phyloP scores from a whole-genome alignment of 2,329 filamentous ascomycete species.

The Didymella lethalis region DNA sequence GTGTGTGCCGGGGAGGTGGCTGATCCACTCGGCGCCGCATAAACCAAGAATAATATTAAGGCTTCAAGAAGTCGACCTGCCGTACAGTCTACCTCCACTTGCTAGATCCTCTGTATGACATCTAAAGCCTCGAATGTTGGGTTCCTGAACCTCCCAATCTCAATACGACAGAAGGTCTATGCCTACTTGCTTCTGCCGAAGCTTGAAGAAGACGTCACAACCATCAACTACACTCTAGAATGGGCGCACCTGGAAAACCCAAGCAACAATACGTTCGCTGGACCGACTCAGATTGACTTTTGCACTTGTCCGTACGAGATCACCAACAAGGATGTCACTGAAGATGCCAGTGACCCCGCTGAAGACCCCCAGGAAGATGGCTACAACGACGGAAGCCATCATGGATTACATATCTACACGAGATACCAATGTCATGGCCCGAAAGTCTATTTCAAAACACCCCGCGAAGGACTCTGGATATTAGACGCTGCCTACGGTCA shows the following conservation, averaged over 20 bases:
- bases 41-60: not conserved
- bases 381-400: not conserved
- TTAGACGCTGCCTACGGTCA: slow-evolving; percentile 33
- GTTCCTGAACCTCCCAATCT: slow-evolving; percentile 7
- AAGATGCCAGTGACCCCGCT: not conserved
- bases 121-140: not conserved
- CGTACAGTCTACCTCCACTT: not conserved
- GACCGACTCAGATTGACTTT: slow-evolving; percentile 36
- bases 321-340: not conserved
- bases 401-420: slow-evolving; percentile 41
- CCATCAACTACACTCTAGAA: slow-evolving; percentile 46
- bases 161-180: slow-evolving; percentile 27
- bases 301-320: slow-evolving; percentile 33
- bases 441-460: slow-evolving; percentile 30
- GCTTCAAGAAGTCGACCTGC: not conserved
- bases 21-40: not conserved
- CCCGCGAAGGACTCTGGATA: slow-evolving; percentile 35
- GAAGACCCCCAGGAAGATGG: not conserved
- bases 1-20: slow-evolving; percentile 4
- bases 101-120: not conserved
- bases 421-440: slow-evolving; percentile 40
- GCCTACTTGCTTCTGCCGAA: slow-evolving; percentile 36
- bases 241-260: slow-evolving; percentile 43
- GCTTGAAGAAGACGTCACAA: slow-evolving; percentile 46
- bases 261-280: slow-evolving; percentile 42